phyloP scores from a whole-genome alignment of 805 yeast species.

The Lipomyces orientalis region DNA sequence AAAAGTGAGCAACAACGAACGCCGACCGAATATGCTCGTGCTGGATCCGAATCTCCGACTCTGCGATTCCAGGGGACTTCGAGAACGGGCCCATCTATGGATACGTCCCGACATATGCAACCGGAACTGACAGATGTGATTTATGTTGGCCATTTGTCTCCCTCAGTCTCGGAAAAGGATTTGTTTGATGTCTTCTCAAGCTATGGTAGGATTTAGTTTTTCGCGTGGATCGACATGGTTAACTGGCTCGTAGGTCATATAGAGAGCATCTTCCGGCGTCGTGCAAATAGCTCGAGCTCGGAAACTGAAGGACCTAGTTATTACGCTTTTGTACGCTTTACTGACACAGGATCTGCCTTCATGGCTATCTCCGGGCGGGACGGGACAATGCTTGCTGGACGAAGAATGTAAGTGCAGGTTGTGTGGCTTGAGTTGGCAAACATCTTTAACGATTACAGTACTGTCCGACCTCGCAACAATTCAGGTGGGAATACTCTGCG shows the following conservation, averaged over 20 bases:
- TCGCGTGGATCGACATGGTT: neutral
- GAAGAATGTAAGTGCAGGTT: slow-evolving; percentile 24
- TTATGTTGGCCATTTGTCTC: slow-evolving; percentile 24
- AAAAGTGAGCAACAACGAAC: neutral
- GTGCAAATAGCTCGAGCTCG: neutral
- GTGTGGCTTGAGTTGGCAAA: neutral
- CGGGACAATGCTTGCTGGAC: slow-evolving; percentile 22
- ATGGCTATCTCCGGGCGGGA: slow-evolving; percentile 27
- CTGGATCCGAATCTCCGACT: neutral
- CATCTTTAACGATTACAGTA: neutral
- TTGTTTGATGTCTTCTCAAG: slow-evolving; percentile 16
- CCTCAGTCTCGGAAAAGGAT: slow-evolving; percentile 14
- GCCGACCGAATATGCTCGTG: neutral
- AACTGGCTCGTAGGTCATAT: slow-evolving; percentile 14
- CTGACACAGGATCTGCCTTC: slow-evolving; percentile 18
- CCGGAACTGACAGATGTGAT: slow-evolving; percentile 8
- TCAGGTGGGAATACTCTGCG: neutral
- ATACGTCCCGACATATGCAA: neutral
- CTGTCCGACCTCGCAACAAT: slow-evolving; percentile 5
- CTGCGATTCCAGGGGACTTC: neutral
- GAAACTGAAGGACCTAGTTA: slow-evolving; percentile 4
- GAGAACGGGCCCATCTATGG: neutral
- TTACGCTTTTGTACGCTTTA: slow-evolving; percentile 30
- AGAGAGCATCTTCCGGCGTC: slow-evolving; percentile 19
- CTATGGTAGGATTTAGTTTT: slow-evolving; percentile 12